Conservation (phyloP, 2,329 filamentous ascomycete species). For the Fusarium anguioides region DNA sequence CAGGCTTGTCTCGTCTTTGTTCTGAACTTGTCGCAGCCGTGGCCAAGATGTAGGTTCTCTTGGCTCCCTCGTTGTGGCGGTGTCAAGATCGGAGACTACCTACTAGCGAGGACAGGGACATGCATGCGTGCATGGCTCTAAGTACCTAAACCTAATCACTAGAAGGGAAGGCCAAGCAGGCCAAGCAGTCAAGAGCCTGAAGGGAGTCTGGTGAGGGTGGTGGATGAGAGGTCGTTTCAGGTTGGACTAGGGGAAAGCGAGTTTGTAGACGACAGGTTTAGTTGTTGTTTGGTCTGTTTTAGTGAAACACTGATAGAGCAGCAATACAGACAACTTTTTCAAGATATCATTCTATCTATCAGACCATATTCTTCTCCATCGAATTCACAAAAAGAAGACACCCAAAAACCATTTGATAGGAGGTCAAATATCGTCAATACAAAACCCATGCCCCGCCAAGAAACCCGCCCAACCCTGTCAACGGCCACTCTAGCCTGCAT, state of each 20-base stretch:
- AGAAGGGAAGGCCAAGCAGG: not conserved
- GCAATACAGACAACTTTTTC: not conserved
- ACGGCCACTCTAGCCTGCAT: conserved; percentile 31
- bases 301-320: not conserved
- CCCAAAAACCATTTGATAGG: not conserved
- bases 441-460: conserved; percentile 19
- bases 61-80: conserved; percentile 20
- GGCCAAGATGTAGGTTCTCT: conserved; percentile 15
- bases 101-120: conserved; percentile 9
- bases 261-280: not conserved
- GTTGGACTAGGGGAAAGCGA: conserved; percentile 32
- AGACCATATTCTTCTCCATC: not conserved
- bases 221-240: conserved; percentile 40
- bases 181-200: not conserved
- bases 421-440: not conserved
- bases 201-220: conserved; percentile 30
- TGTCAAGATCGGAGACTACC: conserved; percentile 39
- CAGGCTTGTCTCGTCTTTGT: conserved; percentile 32
- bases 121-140: too few species aligned
- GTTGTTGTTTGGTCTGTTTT: not conserved
- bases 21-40: conserved; percentile 24
- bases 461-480: not conserved
- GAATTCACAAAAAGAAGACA: not conserved
- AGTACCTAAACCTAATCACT: not conserved
- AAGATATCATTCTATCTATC: not conserved